These are phyloP conservation scores for Eucalyptus virginea DNA, from an alignment of 345 rosid species.

Conservation along the genomic window DNA sequence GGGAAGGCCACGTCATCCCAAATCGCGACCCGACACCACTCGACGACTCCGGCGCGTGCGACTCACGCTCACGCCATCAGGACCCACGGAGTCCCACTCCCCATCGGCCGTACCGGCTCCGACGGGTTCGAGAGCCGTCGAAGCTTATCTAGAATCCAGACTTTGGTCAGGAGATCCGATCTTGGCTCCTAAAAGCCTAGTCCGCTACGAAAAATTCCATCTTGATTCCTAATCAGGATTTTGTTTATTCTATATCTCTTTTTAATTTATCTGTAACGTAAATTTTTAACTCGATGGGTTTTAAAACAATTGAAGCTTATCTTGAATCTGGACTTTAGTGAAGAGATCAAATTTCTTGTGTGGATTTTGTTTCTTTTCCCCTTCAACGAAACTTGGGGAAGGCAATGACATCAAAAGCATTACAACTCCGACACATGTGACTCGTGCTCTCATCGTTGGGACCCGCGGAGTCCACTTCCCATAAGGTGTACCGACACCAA, in stretches of 20 bases:
- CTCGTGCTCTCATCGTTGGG: neutral
- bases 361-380: too few relatives aligned
- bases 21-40: neutral
- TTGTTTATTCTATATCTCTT: neutral
- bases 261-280: too few relatives aligned
- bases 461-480: neutral
- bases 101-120: neutral
- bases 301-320: too few relatives aligned
- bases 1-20: neutral
- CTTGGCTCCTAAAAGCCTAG: neutral
- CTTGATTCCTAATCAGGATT: neutral
- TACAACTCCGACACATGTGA: neutral
- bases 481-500: neutral
- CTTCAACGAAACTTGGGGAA: too few relatives aligned
- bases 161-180: neutral
- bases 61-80: neutral
- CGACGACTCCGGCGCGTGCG: neutral
- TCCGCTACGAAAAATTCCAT: neutral
- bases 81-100: neutral
- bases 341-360: too few relatives aligned
- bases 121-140: neutral
- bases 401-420: too few relatives aligned
- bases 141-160: neutral
- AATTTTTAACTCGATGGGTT: accelerated
- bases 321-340: too few relatives aligned